Evolutionary conservation across 2,329 filamentous ascomycete species (phyloP).

Genomic region (Talaromyces verruculosus): DNA sequence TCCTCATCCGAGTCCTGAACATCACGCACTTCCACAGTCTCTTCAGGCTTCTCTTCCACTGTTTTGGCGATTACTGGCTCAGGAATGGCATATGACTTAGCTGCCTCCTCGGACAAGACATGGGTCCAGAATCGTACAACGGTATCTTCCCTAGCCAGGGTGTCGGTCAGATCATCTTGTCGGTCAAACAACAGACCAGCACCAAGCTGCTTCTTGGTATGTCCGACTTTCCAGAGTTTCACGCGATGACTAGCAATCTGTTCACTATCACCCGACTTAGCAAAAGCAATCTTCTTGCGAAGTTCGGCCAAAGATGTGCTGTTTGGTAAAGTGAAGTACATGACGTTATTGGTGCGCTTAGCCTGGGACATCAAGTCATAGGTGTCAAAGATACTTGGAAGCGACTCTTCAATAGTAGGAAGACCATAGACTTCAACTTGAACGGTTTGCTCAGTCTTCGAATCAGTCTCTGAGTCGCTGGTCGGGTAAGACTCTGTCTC

Average conservation of each 20-base stretch:
- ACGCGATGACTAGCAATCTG: constrained; percentile 35
- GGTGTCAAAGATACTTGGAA: constrained; percentile 44
- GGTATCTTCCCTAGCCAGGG: constrained; percentile 31
- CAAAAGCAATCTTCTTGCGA: constrained; percentile 38
- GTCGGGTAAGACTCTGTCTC: constrained; percentile 29
- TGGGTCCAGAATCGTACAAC: constrained; percentile 42
- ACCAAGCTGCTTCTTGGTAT: constrained; percentile 33
- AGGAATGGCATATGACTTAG: constrained; percentile 38
- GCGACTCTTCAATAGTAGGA: constrained; percentile 31
- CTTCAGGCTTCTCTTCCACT: constrained; percentile 34
- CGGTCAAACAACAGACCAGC: constrained; percentile 39
- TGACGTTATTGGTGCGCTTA: constrained; percentile 35
- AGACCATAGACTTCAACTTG: constrained; percentile 44
- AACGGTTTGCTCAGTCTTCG: constrained; percentile 25
- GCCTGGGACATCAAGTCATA: constrained; percentile 45
- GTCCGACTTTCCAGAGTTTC: constrained; percentile 44
- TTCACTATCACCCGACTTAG: constrained; percentile 31
- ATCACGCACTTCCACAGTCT: constrained; percentile 31
- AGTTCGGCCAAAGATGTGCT: constrained; percentile 38
- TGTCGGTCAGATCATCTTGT: constrained; percentile 34
- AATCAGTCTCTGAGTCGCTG: constrained; percentile 21
- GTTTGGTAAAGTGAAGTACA: constrained; percentile 38
- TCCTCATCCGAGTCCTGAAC: constrained; percentile 30
- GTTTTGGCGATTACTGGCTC: constrained; percentile 31
- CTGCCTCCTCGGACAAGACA: constrained; percentile 35